Percentiles rank a stretch among this genome's conserved stretches.
phyloP scores from a whole-genome alignment of 2,329 filamentous ascomycete species.

The Exophiala dermatitidis region DNA sequence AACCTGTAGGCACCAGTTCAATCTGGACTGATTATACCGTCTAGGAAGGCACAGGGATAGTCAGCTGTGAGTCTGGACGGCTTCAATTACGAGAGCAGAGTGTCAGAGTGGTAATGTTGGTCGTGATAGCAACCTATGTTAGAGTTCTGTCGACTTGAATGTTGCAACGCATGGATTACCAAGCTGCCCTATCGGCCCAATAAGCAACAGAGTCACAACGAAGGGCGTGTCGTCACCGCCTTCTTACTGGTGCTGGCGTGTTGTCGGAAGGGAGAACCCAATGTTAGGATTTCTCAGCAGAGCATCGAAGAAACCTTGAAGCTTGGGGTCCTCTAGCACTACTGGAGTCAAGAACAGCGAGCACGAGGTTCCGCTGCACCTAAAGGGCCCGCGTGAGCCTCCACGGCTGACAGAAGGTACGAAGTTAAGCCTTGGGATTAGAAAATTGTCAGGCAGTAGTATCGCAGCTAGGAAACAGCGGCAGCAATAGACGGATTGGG shows the following conservation, averaged over 20 bases:
- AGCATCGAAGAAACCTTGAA: not conserved
- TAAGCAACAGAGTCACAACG: too few relatives aligned
- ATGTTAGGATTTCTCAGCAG: not conserved
- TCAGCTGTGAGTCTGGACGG: too few relatives aligned
- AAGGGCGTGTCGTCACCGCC: too few relatives aligned
- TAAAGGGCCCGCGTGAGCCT: too few relatives aligned
- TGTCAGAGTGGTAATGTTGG: not conserved
- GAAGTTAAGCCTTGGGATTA: too few relatives aligned
- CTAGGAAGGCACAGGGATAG: not conserved
- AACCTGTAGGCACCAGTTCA: not conserved
- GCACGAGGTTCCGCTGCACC: not conserved
- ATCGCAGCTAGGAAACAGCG: too few relatives aligned
- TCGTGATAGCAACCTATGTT: not conserved
- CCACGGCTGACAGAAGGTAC: too few relatives aligned
- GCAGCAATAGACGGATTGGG: too few relatives aligned
- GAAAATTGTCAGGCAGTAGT: too few relatives aligned
- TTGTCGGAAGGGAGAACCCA: not conserved
- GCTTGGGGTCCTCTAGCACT: not conserved
- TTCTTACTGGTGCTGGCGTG: not conserved
- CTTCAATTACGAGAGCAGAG: not conserved
- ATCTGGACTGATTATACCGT: not conserved
- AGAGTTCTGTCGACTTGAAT: not conserved
- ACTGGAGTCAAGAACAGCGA: not conserved
- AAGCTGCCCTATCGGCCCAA: not conserved
- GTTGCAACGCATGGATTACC: not conserved